These are phyloP conservation scores for Haematococcus lacustris DNA, from an alignment of 139 green algal species.

Conservation along the genomic window DNA sequence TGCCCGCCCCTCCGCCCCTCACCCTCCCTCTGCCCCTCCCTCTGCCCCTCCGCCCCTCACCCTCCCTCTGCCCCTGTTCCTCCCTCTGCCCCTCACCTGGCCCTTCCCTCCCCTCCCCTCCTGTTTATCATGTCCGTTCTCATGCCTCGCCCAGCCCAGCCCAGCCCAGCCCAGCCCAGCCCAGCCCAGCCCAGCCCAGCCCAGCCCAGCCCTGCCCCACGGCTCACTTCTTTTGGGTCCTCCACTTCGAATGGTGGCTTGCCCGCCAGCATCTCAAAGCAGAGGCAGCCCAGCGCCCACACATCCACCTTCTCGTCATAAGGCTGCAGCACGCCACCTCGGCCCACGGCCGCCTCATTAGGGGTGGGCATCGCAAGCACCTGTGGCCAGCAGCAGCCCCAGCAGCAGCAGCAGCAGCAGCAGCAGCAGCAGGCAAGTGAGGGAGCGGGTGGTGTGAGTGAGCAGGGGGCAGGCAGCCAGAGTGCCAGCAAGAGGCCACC, in stretches of 20 bases:
- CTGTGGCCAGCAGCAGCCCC: too few relatives aligned
- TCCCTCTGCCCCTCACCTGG: background rate
- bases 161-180: too few relatives aligned
- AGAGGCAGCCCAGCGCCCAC: constrained; percentile 33
- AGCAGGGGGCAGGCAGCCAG: too few relatives aligned
- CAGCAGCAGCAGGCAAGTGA: too few relatives aligned
- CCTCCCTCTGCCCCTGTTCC: background rate
- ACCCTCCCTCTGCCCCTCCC: too few relatives aligned
- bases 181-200: too few relatives aligned
- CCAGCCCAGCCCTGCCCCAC: too few relatives aligned
- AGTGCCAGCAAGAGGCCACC: too few relatives aligned
- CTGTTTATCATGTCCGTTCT: background rate
- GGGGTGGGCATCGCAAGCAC: constrained; percentile 14
- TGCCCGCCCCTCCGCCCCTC: too few relatives aligned
- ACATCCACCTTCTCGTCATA: constrained; percentile 39
- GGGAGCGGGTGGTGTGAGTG: too few relatives aligned
- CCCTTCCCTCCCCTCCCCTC: background rate
- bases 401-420: too few relatives aligned
- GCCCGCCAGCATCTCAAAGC: constrained; percentile 41
- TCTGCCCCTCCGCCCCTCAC: too few relatives aligned
- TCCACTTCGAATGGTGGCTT: constrained; percentile 40
- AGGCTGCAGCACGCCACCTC: background rate
- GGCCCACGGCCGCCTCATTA: background rate
- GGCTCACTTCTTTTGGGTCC: constrained; percentile 7
- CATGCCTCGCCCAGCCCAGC: background rate